Evolutionary conservation across 2,329 filamentous ascomycete genomes (phyloP), one percentile per base, ranked within the genome.

Genomic region (Botrytis tulipae): DNA sequence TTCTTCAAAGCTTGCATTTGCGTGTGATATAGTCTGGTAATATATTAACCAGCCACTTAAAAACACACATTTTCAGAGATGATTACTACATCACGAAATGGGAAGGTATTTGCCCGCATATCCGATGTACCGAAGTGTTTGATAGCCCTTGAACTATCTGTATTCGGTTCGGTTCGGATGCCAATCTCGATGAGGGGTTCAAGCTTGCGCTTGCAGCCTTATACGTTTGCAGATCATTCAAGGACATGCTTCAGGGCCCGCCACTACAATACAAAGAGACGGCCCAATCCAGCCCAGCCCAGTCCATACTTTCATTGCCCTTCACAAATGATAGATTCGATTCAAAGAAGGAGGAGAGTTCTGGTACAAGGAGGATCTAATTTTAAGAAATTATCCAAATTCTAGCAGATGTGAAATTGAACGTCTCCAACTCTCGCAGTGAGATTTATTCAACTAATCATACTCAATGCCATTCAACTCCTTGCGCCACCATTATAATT

Each of bases 151-250:
- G 25, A n/a, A 40, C 35, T 40, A n/a, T n/a, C 37, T 40, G 16
- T n/a, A 25, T 40, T 40, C 22, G 22, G 25, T 37, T 68, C 48
- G 46, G 48, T 10, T 54, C 48, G 35, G 40, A 22, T 42, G 37
- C 9, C 42, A 48, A 65, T 51, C 48, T 51, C 25, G 48, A 51
- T 25, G 25, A 51, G 48, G 25, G 48, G 48, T 46, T 32, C 22
- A 20, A 67, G 46, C 22, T 51, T 54, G 65, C 46, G 48, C 65
- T 68, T 68, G 65, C 65, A 68, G 65, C 48, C 65, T 68, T 57
- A 54, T 42, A 42, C 12, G 10, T 40, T 20, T 44, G 40, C 25
- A n/a, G 37, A 29, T 40, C 40, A 6, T 63, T 29, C 9, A 29
- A 63, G 61, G 40, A 29, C 14, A 42, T 8, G 22, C 14, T 3